phyloP scores from a whole-genome alignment of 73 alveolate genomes.

The Tetrahymena borealis region DNA sequence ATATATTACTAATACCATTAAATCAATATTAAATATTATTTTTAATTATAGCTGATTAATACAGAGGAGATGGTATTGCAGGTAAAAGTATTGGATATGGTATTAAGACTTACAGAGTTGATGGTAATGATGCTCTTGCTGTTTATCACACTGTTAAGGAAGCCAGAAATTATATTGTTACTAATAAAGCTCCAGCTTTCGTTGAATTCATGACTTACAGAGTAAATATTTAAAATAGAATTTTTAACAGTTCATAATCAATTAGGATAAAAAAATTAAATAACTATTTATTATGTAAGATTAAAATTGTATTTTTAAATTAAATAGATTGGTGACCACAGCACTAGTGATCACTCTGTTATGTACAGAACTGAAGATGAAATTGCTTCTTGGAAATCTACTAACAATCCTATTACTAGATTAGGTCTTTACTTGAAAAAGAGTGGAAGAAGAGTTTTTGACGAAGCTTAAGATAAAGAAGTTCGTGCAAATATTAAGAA shows the following conservation, averaged over 20 bases:
- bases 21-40: conserved; percentile 10
- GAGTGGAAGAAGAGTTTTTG: conserved; percentile 45
- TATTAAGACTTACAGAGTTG: conserved; percentile 83
- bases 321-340: conserved; percentile 77
- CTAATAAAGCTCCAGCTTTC: conserved; percentile 71
- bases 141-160: conserved; percentile 70
- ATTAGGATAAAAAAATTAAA: too few relatives aligned
- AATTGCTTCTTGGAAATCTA: conserved; percentile 46
- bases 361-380: conserved; percentile 68
- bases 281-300: too few relatives aligned
- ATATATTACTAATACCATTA: background rate
- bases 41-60: conserved; percentile 81
- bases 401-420: conserved; percentile 47
- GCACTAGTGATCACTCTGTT: conserved; percentile 83
- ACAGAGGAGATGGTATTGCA: conserved; percentile 90
- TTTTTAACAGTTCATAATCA: too few relatives aligned
- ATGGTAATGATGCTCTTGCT: conserved; percentile 93
- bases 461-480: conserved; percentile 32
- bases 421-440: conserved; percentile 40
- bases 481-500: conserved; percentile 21
- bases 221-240: conserved; percentile 14
- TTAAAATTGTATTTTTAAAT: too few relatives aligned
- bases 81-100: conserved; percentile 87
- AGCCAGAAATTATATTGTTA: conserved; percentile 74
- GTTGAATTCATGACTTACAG: conserved; percentile 88